Evolutionary conservation across 495 filamentous ascomycete species (phyloP).

Genomic region (Staphylotrichum longicolle): DNA sequence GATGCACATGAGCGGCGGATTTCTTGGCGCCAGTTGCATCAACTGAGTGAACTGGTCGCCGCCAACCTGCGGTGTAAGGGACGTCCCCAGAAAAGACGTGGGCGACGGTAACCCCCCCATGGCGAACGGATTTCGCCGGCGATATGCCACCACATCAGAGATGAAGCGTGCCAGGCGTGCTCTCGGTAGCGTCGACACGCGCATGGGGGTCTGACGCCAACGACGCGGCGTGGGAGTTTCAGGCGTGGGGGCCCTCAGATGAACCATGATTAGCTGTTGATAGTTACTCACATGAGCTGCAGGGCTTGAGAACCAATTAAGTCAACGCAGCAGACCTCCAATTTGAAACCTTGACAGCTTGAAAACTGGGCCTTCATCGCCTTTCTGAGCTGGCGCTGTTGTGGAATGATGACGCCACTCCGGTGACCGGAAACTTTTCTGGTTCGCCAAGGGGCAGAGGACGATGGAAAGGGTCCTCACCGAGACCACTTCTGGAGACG

Average conservation of each 20-base stretch:
- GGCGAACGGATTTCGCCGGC: neutral
- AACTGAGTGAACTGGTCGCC: neutral
- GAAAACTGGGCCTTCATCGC: neutral
- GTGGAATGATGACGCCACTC: neutral
- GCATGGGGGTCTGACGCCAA: conserved; percentile 6
- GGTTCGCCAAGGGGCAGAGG: too few species aligned
- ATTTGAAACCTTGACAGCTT: neutral
- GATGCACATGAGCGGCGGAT: neutral
- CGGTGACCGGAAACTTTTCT: neutral
- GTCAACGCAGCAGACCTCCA: neutral
- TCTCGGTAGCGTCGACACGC: conserved; percentile 1
- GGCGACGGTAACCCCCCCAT: neutral
- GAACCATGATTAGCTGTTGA: neutral
- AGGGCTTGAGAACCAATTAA: neutral
- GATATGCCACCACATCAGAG: neutral
- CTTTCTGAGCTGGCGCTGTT: neutral
- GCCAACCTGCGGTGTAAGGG: too few species aligned
- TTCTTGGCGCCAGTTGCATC: neutral
- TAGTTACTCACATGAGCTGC: conserved; percentile 4
- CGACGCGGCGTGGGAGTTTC: neutral
- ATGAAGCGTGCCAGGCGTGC: conserved; percentile 1
- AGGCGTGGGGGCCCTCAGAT: neutral
- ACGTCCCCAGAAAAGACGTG: neutral
- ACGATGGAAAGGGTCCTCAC: neutral
- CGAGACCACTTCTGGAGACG: neutral